Evolutionary conservation across 148 eudicot species (phyloP).

Genomic region (Arbutus unedo): DNA sequence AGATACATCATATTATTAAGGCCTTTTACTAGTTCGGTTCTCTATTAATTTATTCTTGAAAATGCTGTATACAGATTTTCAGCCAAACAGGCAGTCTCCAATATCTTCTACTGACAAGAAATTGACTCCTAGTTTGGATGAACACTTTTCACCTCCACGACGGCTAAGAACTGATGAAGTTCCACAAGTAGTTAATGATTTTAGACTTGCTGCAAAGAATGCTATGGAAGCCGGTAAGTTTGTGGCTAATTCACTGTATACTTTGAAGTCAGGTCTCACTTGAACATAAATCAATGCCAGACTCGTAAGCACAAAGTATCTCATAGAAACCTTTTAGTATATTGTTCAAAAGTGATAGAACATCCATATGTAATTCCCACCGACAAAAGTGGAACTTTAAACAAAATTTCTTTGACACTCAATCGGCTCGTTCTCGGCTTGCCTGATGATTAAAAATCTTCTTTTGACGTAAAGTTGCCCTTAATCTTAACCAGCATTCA

Average conservation of each 20-base stretch:
- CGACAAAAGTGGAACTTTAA: background rate
- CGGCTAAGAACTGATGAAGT: constrained; percentile 5
- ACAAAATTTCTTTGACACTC: background rate
- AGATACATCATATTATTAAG: background rate
- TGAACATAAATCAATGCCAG: background rate
- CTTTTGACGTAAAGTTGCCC: background rate
- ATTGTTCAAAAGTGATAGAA: background rate
- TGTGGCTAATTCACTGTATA: background rate
- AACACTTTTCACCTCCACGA: constrained; percentile 3
- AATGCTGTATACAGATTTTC: background rate
- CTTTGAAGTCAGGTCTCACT: background rate
- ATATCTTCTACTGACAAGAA: constrained; percentile 3
- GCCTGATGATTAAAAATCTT: background rate
- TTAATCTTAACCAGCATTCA: background rate
- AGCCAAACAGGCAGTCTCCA: constrained; percentile 9
- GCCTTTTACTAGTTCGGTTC: background rate
- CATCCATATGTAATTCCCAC: background rate
- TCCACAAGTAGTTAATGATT: background rate
- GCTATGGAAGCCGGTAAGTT: constrained; percentile 14
- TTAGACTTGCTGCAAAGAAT: constrained; percentile 11
- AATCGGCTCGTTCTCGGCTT: background rate
- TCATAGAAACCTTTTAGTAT: too few species aligned
- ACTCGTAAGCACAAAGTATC: background rate
- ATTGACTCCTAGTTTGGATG: constrained; percentile 1
- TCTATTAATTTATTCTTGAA: background rate